Conservation (phyloP, 495 filamentous ascomycete genomes). For the Rhypophila decipiens region DNA sequence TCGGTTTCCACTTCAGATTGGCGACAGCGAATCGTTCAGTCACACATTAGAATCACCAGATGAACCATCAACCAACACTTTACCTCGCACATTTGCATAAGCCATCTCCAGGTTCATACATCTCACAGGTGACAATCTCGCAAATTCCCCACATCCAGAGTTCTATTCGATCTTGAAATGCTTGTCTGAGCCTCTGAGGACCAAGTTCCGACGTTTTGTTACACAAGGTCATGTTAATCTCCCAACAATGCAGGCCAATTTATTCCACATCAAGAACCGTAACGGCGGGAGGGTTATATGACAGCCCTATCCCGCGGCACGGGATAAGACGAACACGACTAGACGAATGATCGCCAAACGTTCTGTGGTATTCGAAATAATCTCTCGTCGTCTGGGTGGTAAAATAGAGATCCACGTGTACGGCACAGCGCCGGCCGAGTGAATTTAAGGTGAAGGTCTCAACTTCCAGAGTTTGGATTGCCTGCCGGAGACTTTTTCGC, state of each 20-base stretch:
- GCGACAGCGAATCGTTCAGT: background rate
- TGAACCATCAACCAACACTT: background rate
- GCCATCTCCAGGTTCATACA: background rate
- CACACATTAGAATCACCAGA: background rate
- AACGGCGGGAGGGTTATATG: too few species aligned
- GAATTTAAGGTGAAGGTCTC: too few species aligned
- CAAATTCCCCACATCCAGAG: background rate
- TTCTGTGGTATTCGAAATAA: background rate
- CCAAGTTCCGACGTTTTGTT: too few species aligned
- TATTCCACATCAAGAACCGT: too few species aligned
- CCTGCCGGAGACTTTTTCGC: background rate
- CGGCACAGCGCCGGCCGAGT: background rate
- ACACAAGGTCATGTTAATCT: too few species aligned
- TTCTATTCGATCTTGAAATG: background rate
- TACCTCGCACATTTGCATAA: too few species aligned
- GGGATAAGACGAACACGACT: background rate
- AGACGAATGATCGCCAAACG: background rate
- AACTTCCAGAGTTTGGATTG: background rate
- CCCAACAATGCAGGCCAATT: too few species aligned
- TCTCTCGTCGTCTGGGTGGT: background rate
- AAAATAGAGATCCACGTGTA: background rate
- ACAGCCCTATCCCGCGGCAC: too few species aligned
- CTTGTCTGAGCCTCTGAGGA: too few species aligned
- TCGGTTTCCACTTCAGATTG: background rate
- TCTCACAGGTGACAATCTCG: background rate